Evolutionary conservation across 2,329 filamentous ascomycete species (phyloP), one percentile per base, ranked within the genome.

Genomic region (Arthrocladium fulminans): DNA sequence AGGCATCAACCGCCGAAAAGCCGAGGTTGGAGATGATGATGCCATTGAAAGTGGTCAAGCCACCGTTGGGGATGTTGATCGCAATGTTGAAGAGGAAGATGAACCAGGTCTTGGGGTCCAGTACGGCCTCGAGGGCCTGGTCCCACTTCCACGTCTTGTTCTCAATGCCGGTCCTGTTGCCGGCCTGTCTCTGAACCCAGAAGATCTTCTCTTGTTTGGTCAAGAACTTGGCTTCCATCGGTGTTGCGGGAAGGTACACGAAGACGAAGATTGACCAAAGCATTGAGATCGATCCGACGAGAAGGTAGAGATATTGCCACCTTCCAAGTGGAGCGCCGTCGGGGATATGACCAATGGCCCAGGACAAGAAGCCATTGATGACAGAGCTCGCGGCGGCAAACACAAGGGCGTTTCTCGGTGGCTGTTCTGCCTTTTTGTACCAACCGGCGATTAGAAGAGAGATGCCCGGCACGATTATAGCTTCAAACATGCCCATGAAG

Each of bases 261-360:
- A 72, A 69, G 38, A 80, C 55, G 1, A 70, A 64, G 2, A 76
- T 64, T 0, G 68, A 70, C 71, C 75, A 75, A 2, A 76, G 54
- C 45, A 76, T 73, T 0, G 76, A 80, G 0, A 62, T 57, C 0
- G 67, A 49, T 1, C 77, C 77, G 79, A 66, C 43, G 23, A 79
- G 65, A 51, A 76, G 74, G 58, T 76, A 80, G 71, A 81, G 75
- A 72, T 73, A 77, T 44, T 71, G 67, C 76, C 76, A 80, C 2
- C 73, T 71, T 15, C 64, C 66, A 13, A 79, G 52, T 3, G 53
- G 39, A 2, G 54, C 57, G 10, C 60, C 50, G 41, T 70, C 63
- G 13, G 68, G 55, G 35, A 79, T 67, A 51, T 81, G 76, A 0
- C 77, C 78, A 6, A 80, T 64, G 2, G 71, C 76, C 50, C 76